Conservation (phyloP, 108 stramenopile genomes). For the Skeletonema potamos region DNA sequence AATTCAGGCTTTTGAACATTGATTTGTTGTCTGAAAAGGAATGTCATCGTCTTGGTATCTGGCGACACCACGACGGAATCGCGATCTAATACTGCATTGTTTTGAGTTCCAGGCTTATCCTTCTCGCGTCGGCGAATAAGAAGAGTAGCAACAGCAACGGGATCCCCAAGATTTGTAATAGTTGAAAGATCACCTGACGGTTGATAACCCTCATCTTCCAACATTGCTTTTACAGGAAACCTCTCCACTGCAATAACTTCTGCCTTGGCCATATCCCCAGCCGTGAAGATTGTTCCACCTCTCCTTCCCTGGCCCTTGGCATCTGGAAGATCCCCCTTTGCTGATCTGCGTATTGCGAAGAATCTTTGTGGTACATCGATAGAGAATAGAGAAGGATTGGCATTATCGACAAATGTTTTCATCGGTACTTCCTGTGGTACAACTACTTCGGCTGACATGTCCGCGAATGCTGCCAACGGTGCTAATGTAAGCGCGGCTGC, state of each 20-base stretch:
- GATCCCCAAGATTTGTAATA: slow-evolving; percentile 65
- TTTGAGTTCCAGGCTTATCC: slow-evolving; percentile 59
- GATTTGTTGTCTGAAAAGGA: slow-evolving; percentile 67
- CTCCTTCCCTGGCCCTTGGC: slow-evolving; percentile 76
- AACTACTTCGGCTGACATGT: slow-evolving; percentile 4
- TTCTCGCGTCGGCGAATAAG: slow-evolving; percentile 70
- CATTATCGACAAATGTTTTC: slow-evolving; percentile 69
- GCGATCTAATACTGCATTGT: slow-evolving; percentile 39
- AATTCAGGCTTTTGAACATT: slow-evolving; percentile 87
- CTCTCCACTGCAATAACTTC: slow-evolving; percentile 84
- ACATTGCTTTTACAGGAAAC: slow-evolving; percentile 61
- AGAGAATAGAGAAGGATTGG: slow-evolving; percentile 50
- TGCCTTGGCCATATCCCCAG: slow-evolving; percentile 85
- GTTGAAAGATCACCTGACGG: slow-evolving; percentile 70
- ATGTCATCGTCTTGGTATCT: slow-evolving; percentile 64
- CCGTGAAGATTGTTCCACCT: slow-evolving; percentile 83
- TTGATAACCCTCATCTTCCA: slow-evolving; percentile 83
- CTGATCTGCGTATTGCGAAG: slow-evolving; percentile 70
- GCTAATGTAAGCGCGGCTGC: slow-evolving; percentile 18
- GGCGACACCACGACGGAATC: slow-evolving; percentile 48
- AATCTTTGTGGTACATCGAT: slow-evolving; percentile 66
- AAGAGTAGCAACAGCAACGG: slow-evolving; percentile 66
- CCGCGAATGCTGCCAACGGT: slow-evolving; percentile 6
- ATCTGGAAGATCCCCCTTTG: slow-evolving; percentile 85
- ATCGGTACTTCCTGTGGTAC: slow-evolving; percentile 41